Evolutionary conservation across 2,329 filamentous ascomycete species (phyloP), one percentile per base, ranked within the genome.

Genomic region (Diaporthe sp.): DNA sequence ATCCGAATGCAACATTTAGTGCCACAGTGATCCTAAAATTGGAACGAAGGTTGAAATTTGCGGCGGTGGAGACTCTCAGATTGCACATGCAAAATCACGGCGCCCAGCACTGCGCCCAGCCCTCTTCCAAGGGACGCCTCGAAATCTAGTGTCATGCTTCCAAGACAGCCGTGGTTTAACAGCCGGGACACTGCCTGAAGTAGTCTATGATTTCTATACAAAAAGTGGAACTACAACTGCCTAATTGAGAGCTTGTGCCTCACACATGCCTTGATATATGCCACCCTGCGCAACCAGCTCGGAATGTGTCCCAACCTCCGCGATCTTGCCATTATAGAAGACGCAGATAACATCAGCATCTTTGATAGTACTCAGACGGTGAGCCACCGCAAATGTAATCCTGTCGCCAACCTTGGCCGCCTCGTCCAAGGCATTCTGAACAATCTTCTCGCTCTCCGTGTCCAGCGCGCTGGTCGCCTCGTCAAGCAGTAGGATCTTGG

Each of bases 341-440:
- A 86, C 84, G 7, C 85, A 82, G 22, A 85, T 85, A 49, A 84
- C 83, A 73, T 85, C 83, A 0, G 85, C 84, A 51, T 83, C 83
- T 73, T 85, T 83, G 51, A 87, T 83, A 0, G 92, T 91, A 39
- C 89, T 90, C 0, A 92, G 84, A 84, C 91, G 28, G 81, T 92
- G 90, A 1, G 92, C 92, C 74, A 94, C 92, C 53, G 92, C 88
- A 42, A 94, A 89, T 0, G 91, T 93, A 0, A 92, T 94, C 25
- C 92, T 86, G 37, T 88, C 88, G 57, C 87, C 84, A 0, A 90
- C 90, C 0, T 92, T 86, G 25, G 57, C 34, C 31, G 44, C 44
- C 22, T 51, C 62, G 9, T 67, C 65, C 22, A 76, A 25, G 12
- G 65, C 71, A 17, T 72, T 59, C 25, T 75, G 74, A 19, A 92